Conservation (phyloP, 164 flowering plant species). For the Platanus orientalis region DNA sequence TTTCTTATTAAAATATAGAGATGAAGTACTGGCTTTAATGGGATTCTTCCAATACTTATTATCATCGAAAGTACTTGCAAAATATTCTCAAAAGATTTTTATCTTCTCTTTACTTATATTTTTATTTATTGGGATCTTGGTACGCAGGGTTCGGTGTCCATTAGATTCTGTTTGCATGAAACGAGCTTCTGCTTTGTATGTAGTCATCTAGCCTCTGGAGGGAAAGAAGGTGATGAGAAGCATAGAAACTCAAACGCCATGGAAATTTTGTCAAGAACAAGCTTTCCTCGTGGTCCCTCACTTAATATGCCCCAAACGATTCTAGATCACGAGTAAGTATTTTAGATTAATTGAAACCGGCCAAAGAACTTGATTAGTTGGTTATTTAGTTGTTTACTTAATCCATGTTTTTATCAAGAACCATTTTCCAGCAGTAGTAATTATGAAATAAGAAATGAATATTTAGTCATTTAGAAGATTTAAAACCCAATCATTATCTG, state of each 20-base stretch:
- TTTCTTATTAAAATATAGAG: too few species aligned
- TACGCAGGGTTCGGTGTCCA: conserved; percentile 69
- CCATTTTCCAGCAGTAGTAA: not conserved
- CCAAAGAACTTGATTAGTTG: too few species aligned
- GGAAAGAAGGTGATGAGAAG: conserved; percentile 51
- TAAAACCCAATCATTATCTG: too few species aligned
- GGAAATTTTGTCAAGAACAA: conserved; percentile 52
- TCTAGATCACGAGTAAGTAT: conserved; percentile 65
- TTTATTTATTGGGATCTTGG: not conserved
- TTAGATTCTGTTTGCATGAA: conserved; percentile 54
- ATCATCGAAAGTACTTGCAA: too few species aligned
- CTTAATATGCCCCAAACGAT: conserved; percentile 49
- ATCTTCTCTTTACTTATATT: too few species aligned
- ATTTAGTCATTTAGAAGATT: too few species aligned
- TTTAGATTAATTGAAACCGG: not conserved
- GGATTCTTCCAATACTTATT: too few species aligned
- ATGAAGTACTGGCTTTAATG: too few species aligned
- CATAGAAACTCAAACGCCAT: conserved; percentile 48
- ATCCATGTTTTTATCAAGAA: not conserved
- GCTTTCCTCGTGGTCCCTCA: conserved; percentile 46
- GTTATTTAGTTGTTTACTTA: too few species aligned
- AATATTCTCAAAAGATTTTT: not conserved
- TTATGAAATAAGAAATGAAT: too few species aligned
- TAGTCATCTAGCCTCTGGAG: conserved; percentile 71
- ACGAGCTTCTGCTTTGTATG: conserved; percentile 86